These are phyloP conservation scores for Phytomonas sp. DNA, from an alignment of 208 protist genomes.

Conservation along the genomic window DNA sequence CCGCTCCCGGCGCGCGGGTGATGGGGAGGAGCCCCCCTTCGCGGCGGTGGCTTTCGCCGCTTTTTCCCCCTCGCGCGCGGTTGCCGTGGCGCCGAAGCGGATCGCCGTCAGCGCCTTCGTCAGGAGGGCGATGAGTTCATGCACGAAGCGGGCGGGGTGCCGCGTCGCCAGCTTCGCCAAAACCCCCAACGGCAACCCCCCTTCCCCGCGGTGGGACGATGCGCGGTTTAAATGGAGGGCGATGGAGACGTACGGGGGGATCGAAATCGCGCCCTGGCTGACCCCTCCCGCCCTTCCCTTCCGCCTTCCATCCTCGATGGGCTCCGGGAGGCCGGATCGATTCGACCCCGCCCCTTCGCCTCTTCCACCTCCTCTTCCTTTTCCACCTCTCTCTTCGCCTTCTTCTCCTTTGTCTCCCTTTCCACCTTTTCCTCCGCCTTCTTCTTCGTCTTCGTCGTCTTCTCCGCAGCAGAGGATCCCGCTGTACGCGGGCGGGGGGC, in stretches of 20 bases:
- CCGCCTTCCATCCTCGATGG: too few species aligned
- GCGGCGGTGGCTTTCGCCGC: too few species aligned
- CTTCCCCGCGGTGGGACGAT: not conserved
- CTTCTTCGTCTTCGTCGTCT: not conserved
- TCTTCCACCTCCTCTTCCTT: not conserved
- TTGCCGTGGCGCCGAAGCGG: not conserved
- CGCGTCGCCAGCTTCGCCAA: constrained; percentile 19
- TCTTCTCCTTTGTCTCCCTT: not conserved
- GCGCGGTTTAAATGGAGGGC: constrained; percentile 23
- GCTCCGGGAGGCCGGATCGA: too few species aligned
- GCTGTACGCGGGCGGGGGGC: constrained; percentile 13
- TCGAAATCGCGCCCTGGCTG: not conserved
- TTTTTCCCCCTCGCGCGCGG: not conserved
- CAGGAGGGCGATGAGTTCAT: constrained; percentile 15
- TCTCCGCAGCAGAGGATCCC: constrained; percentile 10
- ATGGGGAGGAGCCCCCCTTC: too few species aligned
- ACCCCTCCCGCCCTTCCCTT: not conserved
- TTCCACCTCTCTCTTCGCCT: not conserved
- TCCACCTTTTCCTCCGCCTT: constrained; percentile 1
- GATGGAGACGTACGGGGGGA: constrained; percentile 33
- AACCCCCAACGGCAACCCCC: constrained; percentile 4
- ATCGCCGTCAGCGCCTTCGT: constrained; percentile 13
- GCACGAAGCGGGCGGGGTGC: constrained; percentile 16
- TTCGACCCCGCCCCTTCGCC: too few species aligned
- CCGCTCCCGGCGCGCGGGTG: too few species aligned